Evolutionary conservation across 2,329 filamentous ascomycete genomes (phyloP).

Genomic region (Helicocarpus griseus): DNA sequence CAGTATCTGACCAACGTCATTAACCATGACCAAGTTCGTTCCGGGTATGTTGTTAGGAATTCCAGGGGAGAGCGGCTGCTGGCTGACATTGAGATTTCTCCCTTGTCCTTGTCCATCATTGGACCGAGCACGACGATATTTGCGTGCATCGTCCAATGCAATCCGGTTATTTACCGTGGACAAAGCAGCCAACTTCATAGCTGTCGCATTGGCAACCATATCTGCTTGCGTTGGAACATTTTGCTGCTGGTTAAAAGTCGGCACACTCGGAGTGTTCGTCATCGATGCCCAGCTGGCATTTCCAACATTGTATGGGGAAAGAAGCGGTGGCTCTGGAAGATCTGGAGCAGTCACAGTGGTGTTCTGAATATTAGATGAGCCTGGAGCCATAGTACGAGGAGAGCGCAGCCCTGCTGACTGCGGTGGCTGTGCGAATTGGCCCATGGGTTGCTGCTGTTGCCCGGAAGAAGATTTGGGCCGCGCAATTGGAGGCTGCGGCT

Average conservation of each 20-base stretch:
- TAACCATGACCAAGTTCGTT: slow-evolving; percentile 84
- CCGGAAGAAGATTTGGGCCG: slow-evolving; percentile 71
- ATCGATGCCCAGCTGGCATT: slow-evolving; percentile 97
- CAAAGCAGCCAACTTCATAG: slow-evolving; percentile 94
- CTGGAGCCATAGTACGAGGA: slow-evolving; percentile 55
- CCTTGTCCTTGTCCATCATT: slow-evolving; percentile 57
- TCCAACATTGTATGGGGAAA: slow-evolving; percentile 68
- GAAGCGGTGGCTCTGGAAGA: slow-evolving; percentile 64
- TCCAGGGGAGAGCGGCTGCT: slow-evolving; percentile 57
- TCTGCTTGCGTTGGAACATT: slow-evolving; percentile 65
- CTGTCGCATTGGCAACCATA: slow-evolving; percentile 97
- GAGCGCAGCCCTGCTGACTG: slow-evolving; percentile 70
- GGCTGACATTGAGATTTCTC: slow-evolving; percentile 36
- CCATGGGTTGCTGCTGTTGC: slow-evolving; percentile 72
- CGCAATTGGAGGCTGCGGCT: slow-evolving; percentile 43
- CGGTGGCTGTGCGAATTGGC: slow-evolving; percentile 81
- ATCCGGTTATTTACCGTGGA: slow-evolving; percentile 98
- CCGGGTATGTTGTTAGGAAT: slow-evolving; percentile 55
- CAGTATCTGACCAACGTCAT: slow-evolving; percentile 81
- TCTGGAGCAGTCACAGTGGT: slow-evolving; percentile 71
- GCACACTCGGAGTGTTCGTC: slow-evolving; percentile 93
- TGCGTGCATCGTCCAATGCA: slow-evolving; percentile 89
- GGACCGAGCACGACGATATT: slow-evolving; percentile 84
- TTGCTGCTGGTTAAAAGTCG: slow-evolving; percentile 57
- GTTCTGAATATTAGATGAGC: slow-evolving; percentile 65